Percentiles rank a stretch among this genome's conserved stretches.
phyloP scores from a whole-genome alignment of 1,284 basidiomycete species.

The Laetiporus sulphureus region DNA sequence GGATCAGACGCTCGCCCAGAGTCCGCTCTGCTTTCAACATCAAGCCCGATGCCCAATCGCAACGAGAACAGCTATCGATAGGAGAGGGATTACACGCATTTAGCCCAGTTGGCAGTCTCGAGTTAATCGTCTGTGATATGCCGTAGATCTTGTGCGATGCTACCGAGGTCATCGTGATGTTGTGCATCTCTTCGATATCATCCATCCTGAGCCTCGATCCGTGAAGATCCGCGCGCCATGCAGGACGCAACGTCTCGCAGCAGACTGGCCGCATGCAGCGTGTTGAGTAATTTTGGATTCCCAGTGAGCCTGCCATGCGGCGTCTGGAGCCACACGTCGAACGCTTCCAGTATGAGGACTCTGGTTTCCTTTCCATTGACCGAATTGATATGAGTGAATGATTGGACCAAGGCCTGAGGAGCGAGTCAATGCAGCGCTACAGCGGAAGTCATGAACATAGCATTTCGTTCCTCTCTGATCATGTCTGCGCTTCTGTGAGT shows the following conservation, averaged over 20 bases:
- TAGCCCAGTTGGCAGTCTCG: no score
- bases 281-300: constrained; percentile 80
- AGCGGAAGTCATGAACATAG: constrained; percentile 7
- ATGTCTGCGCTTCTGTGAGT: constrained; percentile 11
- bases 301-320: constrained; percentile 63
- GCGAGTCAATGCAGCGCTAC: neutral
- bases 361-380: constrained; percentile 95
- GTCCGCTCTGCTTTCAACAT: constrained; percentile 5
- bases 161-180: no score
- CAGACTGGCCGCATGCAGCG: constrained; percentile 92
- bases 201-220: constrained; percentile 63
- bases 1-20: constrained; percentile 22
- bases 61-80: constrained; percentile 73
- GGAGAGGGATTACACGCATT: constrained; percentile 93
- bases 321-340: constrained; percentile 90
- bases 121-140: constrained; percentile 94
- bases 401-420: constrained; percentile 72
- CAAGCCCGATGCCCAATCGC: constrained; percentile 29
- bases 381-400: constrained; percentile 81
- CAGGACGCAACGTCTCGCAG: constrained; percentile 48
- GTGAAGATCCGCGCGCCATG: neutral
- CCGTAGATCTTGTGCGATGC: constrained; percentile 96
- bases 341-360: constrained; percentile 84
- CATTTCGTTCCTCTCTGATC: constrained; percentile 18
- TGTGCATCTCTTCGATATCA: constrained; percentile 97